These are phyloP conservation scores for Aspergillus costaricaensis DNA, from an alignment of 2,329 filamentous ascomycete species.

Conservation along the genomic window DNA sequence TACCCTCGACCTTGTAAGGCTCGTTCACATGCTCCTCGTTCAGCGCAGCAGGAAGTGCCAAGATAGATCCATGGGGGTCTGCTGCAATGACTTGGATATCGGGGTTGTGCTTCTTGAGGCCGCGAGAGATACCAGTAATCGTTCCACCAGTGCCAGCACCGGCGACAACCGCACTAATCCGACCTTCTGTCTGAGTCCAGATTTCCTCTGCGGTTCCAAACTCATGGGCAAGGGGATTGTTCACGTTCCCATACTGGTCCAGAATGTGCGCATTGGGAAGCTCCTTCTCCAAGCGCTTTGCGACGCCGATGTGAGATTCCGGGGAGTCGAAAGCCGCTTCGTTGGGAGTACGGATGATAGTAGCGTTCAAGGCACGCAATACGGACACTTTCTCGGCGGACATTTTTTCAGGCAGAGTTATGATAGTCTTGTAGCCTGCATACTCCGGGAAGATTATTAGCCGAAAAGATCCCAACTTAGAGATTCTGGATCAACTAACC, in stretches of 20 bases:
- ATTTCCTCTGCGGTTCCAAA: constrained; percentile 94
- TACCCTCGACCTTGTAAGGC: constrained; percentile 96
- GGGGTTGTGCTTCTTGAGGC: constrained; percentile 82
- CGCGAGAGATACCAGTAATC: constrained; percentile 83
- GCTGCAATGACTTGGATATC: constrained; percentile 87
- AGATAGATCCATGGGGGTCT: constrained; percentile 87
- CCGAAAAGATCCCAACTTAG: not conserved
- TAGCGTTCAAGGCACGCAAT: constrained; percentile 87
- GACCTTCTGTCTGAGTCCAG: constrained; percentile 84
- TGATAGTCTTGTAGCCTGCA: constrained; percentile 87
- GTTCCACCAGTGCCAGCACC: constrained; percentile 95
- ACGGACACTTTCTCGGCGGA: constrained; percentile 97
- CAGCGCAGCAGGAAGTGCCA: constrained; percentile 76
- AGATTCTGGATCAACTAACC: constrained; percentile 38
- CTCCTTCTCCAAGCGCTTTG: constrained; percentile 85
- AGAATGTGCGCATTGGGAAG: constrained; percentile 96
- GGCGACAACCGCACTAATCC: constrained; percentile 79
- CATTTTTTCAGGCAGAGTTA: constrained; percentile 99
- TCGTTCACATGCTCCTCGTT: constrained; percentile 81
- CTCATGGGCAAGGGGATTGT: constrained; percentile 95
- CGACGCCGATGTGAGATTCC: constrained; percentile 96
- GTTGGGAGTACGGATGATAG: constrained; percentile 95
- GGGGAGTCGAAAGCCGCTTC: constrained; percentile 93
- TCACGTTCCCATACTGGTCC: constrained; percentile 88
- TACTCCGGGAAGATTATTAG: not conserved